phyloP scores from a whole-genome alignment of 2,329 filamentous ascomycete species.

The Rutstroemia sp. region DNA sequence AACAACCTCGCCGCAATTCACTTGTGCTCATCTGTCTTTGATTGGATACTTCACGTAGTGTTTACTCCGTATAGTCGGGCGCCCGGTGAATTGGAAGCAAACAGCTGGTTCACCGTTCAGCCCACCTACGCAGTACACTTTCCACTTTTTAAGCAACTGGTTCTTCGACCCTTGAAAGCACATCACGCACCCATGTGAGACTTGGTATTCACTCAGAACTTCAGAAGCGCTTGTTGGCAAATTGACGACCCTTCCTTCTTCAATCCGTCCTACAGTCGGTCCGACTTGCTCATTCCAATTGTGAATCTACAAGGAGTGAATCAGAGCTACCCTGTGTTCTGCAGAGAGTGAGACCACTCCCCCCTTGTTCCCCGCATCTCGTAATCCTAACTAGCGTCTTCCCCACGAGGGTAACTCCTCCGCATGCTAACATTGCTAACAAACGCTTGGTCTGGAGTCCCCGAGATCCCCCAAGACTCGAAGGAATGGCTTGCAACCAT shows the following conservation, averaged over 20 bases:
- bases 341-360: conserved; percentile 1
- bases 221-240: background rate
- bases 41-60: background rate
- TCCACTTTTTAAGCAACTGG: background rate
- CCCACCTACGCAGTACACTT: background rate
- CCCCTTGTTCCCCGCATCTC: conserved; percentile 7
- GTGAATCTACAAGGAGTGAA: background rate
- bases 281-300: conserved; percentile 6
- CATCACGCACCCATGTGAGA: background rate
- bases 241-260: background rate
- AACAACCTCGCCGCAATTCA: background rate
- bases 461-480: background rate
- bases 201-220: background rate
- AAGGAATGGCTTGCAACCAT: background rate
- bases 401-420: conserved; percentile 4
- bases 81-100: background rate
- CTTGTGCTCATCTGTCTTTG: background rate
- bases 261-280: conserved; percentile 5
- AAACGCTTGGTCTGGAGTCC: background rate
- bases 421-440: background rate
- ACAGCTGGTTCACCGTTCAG: background rate
- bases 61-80: background rate
- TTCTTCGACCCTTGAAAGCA: background rate
- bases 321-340: background rate
- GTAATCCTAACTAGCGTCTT: conserved; percentile 6